Percentiles rank a stretch among this genome's conserved stretches.
These are phyloP conservation scores for Russula sp. DNA, from an alignment of 768 basidiomycete species.

Conservation along the genomic window DNA sequence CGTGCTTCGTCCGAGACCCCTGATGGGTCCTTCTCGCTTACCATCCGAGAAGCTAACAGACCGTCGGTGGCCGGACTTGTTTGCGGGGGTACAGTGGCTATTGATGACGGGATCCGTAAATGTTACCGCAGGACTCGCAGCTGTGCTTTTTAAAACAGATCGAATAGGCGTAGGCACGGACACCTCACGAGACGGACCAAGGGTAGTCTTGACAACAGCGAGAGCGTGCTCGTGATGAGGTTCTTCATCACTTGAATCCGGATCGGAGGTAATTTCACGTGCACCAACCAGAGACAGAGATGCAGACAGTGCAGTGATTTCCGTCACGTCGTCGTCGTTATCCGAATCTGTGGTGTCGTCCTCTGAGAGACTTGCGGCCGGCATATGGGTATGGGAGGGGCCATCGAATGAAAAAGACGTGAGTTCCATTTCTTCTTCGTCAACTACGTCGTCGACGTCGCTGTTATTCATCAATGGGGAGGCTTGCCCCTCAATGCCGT, in stretches of 20 bases:
- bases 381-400: constrained; percentile 46
- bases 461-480: constrained; percentile 25
- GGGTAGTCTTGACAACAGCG: constrained; percentile 17
- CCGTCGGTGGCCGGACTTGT: constrained; percentile 54
- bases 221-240: constrained; percentile 22
- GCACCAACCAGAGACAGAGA: constrained; percentile 28
- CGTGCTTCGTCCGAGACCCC: constrained; percentile 49
- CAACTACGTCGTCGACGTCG: constrained; percentile 52
- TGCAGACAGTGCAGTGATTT: constrained; percentile 31
- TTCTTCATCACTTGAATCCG: constrained; percentile 27
- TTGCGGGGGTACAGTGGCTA: constrained; percentile 56
- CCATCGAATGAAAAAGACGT: constrained; percentile 73
- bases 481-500: constrained; percentile 23
- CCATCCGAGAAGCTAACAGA: constrained; percentile 98
- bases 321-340: constrained; percentile 30
- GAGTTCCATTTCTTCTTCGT: constrained; percentile 65
- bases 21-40: constrained; percentile 83
- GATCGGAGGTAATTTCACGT: constrained; percentile 19
- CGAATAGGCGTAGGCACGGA: constrained; percentile 40
- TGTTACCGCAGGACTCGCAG: constrained; percentile 54
- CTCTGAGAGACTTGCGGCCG: constrained; percentile 32
- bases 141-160: constrained; percentile 45
- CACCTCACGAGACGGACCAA: constrained; percentile 17
- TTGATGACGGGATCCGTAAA: constrained; percentile 51
- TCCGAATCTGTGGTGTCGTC: constrained; percentile 44